phyloP scores from a whole-genome alignment of 164 flowering plant genomes.

The Berberis thunbergii region DNA sequence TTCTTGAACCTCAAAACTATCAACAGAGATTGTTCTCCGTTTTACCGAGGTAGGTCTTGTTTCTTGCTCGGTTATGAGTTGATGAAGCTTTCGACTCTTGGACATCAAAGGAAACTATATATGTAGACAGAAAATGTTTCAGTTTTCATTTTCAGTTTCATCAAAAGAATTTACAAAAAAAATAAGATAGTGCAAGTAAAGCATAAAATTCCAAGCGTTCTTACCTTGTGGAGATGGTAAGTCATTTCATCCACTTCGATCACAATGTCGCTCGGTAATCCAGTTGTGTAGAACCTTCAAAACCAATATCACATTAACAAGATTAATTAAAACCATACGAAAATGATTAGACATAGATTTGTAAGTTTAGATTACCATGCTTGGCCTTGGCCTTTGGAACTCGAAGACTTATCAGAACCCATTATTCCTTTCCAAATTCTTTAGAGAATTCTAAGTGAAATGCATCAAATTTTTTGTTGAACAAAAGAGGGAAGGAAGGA shows the following conservation, averaged over 20 bases:
- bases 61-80: slow-evolving; percentile 54
- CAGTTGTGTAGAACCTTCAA: slow-evolving; percentile 91
- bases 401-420: slow-evolving; percentile 47
- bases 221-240: slow-evolving; percentile 88
- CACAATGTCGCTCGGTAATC: slow-evolving; percentile 85
- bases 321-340: neutral
- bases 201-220: neutral
- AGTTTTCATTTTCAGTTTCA: too few relatives aligned
- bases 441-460: too few relatives aligned
- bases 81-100: slow-evolving; percentile 59
- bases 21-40: too few relatives aligned
- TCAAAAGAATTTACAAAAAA: too few relatives aligned
- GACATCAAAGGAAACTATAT: slow-evolving; percentile 73
- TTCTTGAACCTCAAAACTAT: neutral
- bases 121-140: slow-evolving; percentile 2
- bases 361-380: slow-evolving; percentile 52
- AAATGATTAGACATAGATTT: neutral
- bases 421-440: slow-evolving; percentile 12
- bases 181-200: too few relatives aligned
- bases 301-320: neutral
- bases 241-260: slow-evolving; percentile 75
- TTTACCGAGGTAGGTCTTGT: neutral
- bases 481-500: neutral
- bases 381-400: slow-evolving; percentile 58
- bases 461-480: neutral